Percentiles rank a stretch among this genome's conserved stretches.
These are phyloP conservation scores for Rutstroemia sp. DNA, from an alignment of 2,329 filamentous ascomycete genomes.

Conservation along the genomic window DNA sequence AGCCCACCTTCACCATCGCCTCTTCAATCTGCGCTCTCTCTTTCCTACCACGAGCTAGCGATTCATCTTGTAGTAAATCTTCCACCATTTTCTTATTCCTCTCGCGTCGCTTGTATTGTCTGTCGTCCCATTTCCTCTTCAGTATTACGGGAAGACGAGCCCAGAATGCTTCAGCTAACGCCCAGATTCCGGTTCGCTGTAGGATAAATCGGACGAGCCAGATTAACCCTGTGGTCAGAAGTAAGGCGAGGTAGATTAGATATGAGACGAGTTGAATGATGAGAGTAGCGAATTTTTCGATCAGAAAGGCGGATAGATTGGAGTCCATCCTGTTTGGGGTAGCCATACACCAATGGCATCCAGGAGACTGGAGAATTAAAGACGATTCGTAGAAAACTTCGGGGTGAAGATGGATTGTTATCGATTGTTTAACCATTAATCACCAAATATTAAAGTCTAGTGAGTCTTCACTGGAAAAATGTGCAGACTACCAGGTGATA, in stretches of 20 bases:
- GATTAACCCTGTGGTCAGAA: neutral
- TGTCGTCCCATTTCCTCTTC: neutral
- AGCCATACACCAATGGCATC: neutral
- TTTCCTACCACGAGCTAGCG: neutral
- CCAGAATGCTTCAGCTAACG: neutral
- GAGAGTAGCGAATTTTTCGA: neutral
- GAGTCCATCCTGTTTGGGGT: neutral
- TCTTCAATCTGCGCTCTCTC: slow-evolving; percentile 3
- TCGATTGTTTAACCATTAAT: neutral
- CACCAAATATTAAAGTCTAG: too few species aligned
- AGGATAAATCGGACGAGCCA: neutral
- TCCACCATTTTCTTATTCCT: neutral
- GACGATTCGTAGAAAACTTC: slow-evolving; percentile 2
- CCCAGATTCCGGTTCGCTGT: neutral
- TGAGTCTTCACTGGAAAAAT: too few species aligned
- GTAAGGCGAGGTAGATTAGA: neutral
- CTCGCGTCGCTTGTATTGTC: neutral
- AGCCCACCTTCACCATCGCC: neutral
- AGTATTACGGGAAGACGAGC: neutral
- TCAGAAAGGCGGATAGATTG: neutral
- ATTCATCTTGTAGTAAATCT: neutral
- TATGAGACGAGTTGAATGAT: neutral
- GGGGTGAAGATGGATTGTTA: neutral
- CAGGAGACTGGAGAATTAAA: neutral
- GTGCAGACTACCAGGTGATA: too few species aligned